Percentiles rank a stretch among this genome's conserved stretches.
phyloP scores from a whole-genome alignment of 1,284 basidiomycete species.

The Calocybe gambosa region DNA sequence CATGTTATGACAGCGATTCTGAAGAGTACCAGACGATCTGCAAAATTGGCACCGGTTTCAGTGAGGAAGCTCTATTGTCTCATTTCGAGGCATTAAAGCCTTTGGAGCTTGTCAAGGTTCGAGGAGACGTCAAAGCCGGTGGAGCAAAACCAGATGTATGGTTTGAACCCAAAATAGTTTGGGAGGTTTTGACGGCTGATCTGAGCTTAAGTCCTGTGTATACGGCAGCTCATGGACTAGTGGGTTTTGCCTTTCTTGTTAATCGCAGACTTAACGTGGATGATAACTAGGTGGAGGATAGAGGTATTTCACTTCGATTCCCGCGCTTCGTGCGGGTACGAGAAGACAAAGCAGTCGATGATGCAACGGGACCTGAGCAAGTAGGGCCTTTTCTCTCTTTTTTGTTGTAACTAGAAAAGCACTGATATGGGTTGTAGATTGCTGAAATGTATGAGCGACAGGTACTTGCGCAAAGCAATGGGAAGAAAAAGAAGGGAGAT shows the following conservation, averaged over 20 bases:
- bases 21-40: slow-evolving; percentile 96
- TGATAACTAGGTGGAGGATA: slow-evolving; percentile 62
- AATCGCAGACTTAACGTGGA: neutral
- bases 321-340: slow-evolving; percentile 89
- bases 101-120: slow-evolving; percentile 62
- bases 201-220: slow-evolving; percentile 96
- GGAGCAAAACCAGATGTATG: slow-evolving; percentile 91
- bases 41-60: slow-evolving; percentile 99
- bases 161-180: slow-evolving; percentile 94
- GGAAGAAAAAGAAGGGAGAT: slow-evolving; percentile 65
- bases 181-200: slow-evolving; percentile 98
- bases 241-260: slow-evolving; percentile 34
- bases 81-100: slow-evolving; percentile 82
- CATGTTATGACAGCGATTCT: slow-evolving; percentile 87
- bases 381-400: slow-evolving; percentile 32
- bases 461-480: slow-evolving; percentile 67
- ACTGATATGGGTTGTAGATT: slow-evolving; percentile 46
- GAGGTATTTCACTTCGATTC: slow-evolving; percentile 93
- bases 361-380: slow-evolving; percentile 91
- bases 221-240: slow-evolving; percentile 92
- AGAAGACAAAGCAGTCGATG: slow-evolving; percentile 90
- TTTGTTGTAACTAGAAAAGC: slow-evolving; percentile 13
- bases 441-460: slow-evolving; percentile 95
- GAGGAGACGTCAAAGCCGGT: slow-evolving; percentile 80
- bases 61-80: slow-evolving; percentile 82